These are phyloP conservation scores for Termitomyces sp. DNA, from an alignment of 768 basidiomycete species.

Conservation along the genomic window DNA sequence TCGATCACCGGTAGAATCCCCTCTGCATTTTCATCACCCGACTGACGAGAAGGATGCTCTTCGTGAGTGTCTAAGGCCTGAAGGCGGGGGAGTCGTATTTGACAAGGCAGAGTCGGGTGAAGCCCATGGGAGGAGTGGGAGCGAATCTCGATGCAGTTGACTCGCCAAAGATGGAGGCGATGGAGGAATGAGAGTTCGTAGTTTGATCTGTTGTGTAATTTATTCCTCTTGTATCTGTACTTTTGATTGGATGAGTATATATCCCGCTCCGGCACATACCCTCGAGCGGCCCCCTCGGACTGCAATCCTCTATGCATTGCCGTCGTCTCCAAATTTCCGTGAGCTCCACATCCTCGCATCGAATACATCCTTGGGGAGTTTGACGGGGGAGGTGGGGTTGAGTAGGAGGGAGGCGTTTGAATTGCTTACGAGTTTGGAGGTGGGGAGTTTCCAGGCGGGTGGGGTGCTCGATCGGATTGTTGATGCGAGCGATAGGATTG, in stretches of 20 bases:
- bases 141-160: neutral
- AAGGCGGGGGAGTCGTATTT: no score
- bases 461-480: conserved; percentile 70
- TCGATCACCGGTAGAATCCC: no score
- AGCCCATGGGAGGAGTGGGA: neutral
- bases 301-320: conserved; percentile 77
- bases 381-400: conserved; percentile 61
- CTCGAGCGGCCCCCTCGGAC: conserved; percentile 52
- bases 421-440: conserved; percentile 62
- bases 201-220: neutral
- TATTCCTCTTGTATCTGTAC: neutral
- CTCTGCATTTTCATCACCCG: no score
- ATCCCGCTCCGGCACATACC: conserved; percentile 46
- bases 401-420: conserved; percentile 65
- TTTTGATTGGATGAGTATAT: no score
- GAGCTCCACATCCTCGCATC: conserved; percentile 61
- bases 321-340: conserved; percentile 65
- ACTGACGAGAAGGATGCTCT: no score
- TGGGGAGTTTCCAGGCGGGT: conserved; percentile 50
- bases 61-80: no score
- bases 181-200: neutral
- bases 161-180: neutral
- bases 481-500: conserved; percentile 84
- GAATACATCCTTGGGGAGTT: conserved; percentile 66
- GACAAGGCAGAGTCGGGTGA: no score